Conservation (phyloP, 2,329 filamentous ascomycete genomes). For the Trichoderma endophyticum region DNA sequence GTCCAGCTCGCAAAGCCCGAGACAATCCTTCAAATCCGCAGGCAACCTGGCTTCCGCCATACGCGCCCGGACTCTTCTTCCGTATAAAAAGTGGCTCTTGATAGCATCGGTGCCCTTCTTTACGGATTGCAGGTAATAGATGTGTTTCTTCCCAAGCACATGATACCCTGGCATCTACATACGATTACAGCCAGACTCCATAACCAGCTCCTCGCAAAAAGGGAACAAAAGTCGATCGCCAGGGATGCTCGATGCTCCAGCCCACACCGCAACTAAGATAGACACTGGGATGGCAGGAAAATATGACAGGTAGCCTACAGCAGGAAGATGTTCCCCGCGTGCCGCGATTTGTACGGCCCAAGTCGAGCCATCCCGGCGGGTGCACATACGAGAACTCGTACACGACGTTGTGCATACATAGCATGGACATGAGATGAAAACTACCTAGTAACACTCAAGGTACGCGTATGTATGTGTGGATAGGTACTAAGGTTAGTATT, state of each 20-base stretch:
- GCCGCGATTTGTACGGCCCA: neutral
- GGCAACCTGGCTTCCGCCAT: neutral
- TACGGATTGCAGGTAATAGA: neutral
- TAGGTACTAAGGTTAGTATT: neutral
- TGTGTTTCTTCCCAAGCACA: neutral
- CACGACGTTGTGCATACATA: neutral
- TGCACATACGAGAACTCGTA: too few relatives aligned
- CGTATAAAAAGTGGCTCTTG: neutral
- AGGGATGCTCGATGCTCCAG: neutral
- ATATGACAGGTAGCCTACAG: neutral
- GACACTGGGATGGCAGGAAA: neutral
- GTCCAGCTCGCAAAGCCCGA: conserved; percentile 8
- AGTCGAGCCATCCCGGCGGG: neutral
- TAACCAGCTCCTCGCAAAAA: neutral
- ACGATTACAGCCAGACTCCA: neutral
- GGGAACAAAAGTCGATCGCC: neutral
- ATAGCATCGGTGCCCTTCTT: neutral
- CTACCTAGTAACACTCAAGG: neutral
- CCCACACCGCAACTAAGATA: neutral
- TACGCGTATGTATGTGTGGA: neutral
- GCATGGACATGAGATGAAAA: neutral
- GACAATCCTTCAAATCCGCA: neutral
- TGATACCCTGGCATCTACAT: neutral
- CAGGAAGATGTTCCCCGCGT: neutral
- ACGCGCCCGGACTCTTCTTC: neutral